Evolutionary conservation across 108 stramenopile genomes (phyloP).

Genomic region (Cyclotella atomus): DNA sequence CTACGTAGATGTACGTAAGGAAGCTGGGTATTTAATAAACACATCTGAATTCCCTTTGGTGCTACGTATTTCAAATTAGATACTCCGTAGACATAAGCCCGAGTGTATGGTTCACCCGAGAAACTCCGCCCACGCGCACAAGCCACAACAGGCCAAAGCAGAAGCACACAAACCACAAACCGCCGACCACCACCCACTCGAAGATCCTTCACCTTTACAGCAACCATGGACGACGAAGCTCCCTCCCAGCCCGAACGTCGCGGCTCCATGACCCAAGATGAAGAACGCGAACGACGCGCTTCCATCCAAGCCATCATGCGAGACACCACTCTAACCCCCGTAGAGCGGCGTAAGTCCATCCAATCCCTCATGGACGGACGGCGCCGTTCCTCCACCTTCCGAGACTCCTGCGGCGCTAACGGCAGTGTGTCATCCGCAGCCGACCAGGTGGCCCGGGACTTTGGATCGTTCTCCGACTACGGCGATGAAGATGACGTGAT

Average conservation of each 20-base stretch:
- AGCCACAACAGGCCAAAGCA: too few relatives aligned
- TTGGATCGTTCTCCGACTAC: constrained; percentile 26
- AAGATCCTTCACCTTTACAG: neutral
- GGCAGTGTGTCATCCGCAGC: constrained; percentile 33
- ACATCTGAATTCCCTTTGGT: too few relatives aligned
- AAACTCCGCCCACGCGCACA: too few relatives aligned
- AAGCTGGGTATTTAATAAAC: too few relatives aligned
- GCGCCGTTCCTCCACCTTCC: constrained; percentile 52
- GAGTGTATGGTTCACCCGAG: too few relatives aligned
- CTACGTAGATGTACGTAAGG: too few relatives aligned
- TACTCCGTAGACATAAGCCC: too few relatives aligned
- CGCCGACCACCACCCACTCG: constrained; percentile 2
- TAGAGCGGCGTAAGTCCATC: constrained; percentile 76
- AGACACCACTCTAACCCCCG: constrained; percentile 61
- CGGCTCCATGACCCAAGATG: constrained; percentile 37
- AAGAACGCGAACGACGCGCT: constrained; percentile 71
- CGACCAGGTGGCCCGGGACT: constrained; percentile 30
- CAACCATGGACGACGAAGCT: neutral
- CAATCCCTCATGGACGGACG: constrained; percentile 90
- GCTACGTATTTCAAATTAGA: neutral
- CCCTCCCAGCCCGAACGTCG: constrained; percentile 22
- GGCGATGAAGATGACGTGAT: constrained; percentile 18
- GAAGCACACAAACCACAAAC: neutral
- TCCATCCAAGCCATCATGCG: constrained; percentile 83
- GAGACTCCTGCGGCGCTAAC: constrained; percentile 18